Evolutionary conservation across 257 asterid species (phyloP).

Genomic region (Salvia hispanica): DNA sequence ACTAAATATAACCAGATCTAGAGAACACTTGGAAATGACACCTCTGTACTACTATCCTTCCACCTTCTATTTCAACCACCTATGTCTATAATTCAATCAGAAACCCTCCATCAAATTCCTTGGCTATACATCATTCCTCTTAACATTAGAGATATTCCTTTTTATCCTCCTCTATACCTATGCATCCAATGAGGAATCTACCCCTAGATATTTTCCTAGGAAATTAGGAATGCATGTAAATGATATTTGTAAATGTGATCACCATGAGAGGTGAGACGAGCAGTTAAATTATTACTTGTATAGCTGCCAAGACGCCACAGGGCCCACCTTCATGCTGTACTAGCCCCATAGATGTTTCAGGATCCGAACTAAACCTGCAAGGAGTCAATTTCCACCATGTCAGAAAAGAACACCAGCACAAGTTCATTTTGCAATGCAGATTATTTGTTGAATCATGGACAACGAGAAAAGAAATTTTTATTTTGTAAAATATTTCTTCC

Average conservation of each 20-base stretch:
- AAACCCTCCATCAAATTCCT: not conserved
- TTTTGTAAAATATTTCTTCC: not conserved
- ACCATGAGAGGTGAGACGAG: slow-evolving; percentile 26
- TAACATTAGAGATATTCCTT: not conserved
- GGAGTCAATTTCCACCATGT: slow-evolving; percentile 23
- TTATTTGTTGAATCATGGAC: not conserved
- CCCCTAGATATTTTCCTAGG: not conserved
- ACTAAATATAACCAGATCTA: not conserved
- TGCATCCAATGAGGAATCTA: not conserved
- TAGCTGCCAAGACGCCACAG: slow-evolving; percentile 94
- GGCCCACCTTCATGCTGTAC: slow-evolving; percentile 99
- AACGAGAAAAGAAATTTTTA: not conserved
- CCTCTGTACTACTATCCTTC: not conserved
- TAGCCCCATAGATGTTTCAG: slow-evolving; percentile 90
- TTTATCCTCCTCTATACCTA: not conserved
- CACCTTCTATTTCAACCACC: not conserved
- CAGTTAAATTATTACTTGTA: slow-evolving; percentile 65
- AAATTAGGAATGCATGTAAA: slow-evolving; percentile 17
- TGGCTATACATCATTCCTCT: not conserved
- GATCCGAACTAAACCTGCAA: slow-evolving; percentile 84
- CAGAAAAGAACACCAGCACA: slow-evolving; percentile 26
- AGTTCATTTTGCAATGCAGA: slow-evolving; percentile 15
- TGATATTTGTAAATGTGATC: not conserved
- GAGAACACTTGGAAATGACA: not conserved
- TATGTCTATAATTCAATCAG: not conserved